Conservation (phyloP, 2,329 filamentous ascomycete genomes). For the Aspergillus quadricinctus region DNA sequence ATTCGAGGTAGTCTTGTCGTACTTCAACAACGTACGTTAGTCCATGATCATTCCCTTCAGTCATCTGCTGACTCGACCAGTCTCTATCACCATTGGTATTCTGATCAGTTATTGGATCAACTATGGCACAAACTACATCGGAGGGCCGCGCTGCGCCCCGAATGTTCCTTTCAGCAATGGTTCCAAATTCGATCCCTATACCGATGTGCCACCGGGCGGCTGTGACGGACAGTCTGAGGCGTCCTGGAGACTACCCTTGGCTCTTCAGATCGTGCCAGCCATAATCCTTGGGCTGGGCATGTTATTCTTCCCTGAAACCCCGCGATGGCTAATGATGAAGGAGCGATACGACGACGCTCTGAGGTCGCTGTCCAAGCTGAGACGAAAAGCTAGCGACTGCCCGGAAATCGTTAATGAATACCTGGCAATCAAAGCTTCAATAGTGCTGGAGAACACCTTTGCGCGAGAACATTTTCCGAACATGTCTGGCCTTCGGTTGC, state of each 20-base stretch:
- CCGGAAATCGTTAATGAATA: slow-evolving; percentile 48
- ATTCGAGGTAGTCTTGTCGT: slow-evolving; percentile 38
- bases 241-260: slow-evolving; percentile 46
- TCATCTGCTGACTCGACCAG: slow-evolving; percentile 34
- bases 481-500: slow-evolving; percentile 25
- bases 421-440: slow-evolving; percentile 46
- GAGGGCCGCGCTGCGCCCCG: slow-evolving; percentile 45
- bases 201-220: slow-evolving; percentile 41
- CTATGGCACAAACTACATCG: slow-evolving; percentile 45
- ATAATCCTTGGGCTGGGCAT: slow-evolving; percentile 37
- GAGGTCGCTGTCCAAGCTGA: slow-evolving; percentile 44
- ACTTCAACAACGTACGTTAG: slow-evolving; percentile 32
- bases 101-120: slow-evolving; percentile 39
- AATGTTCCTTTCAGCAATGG: slow-evolving; percentile 46
- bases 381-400: slow-evolving; percentile 45
- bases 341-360: slow-evolving; percentile 49
- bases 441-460: slow-evolving; percentile 34
- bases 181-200: slow-evolving; percentile 41
- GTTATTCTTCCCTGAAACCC: slow-evolving; percentile 53
- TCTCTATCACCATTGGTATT: slow-evolving; percentile 38
- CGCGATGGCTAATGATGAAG: slow-evolving; percentile 50
- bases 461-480: slow-evolving; percentile 25
- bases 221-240: slow-evolving; percentile 48
- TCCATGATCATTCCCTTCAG: not conserved
- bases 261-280: slow-evolving; percentile 44